Percentiles rank a stretch among this genome's conserved stretches.
Evolutionary conservation across 2,329 filamentous ascomycete species (phyloP).

Genomic region (Ophiostoma montium): DNA sequence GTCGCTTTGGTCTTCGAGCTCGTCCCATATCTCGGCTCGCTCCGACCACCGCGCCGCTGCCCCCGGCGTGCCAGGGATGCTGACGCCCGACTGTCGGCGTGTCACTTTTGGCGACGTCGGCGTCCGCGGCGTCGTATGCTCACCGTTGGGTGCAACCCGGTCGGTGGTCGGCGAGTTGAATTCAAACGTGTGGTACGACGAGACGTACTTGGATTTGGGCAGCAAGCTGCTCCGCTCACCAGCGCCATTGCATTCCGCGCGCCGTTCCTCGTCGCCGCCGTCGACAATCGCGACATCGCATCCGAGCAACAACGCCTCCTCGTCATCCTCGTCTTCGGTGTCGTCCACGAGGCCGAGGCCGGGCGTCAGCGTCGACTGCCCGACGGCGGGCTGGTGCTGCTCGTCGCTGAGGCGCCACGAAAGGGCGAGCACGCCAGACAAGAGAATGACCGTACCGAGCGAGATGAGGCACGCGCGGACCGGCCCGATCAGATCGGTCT

Average conservation of each 20-base stretch:
- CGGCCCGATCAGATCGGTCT: conserved; percentile 63
- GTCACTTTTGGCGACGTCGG: background rate
- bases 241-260: background rate
- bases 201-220: conserved; percentile 12
- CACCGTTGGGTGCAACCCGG: background rate
- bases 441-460: conserved; percentile 70
- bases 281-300: conserved; percentile 25
- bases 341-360: conserved; percentile 71
- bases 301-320: conserved; percentile 37
- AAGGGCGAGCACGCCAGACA: conserved; percentile 76
- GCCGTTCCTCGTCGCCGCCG: conserved; percentile 22
- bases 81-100: background rate
- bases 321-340: conserved; percentile 43
- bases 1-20: conserved; percentile 60
- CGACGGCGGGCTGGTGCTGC: conserved; percentile 44
- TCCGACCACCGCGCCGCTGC: conserved; percentile 41
- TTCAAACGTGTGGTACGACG: conserved; percentile 35
- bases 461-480: conserved; percentile 71
- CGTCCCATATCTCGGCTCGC: conserved; percentile 72
- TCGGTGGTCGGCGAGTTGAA: conserved; percentile 6
- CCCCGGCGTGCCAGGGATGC: conserved; percentile 21
- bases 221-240: conserved; percentile 9
- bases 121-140: background rate
- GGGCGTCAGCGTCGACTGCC: conserved; percentile 60
- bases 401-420: conserved; percentile 87